Conservation (phyloP, 2,329 filamentous ascomycete species). For the Penicillium sp. region DNA sequence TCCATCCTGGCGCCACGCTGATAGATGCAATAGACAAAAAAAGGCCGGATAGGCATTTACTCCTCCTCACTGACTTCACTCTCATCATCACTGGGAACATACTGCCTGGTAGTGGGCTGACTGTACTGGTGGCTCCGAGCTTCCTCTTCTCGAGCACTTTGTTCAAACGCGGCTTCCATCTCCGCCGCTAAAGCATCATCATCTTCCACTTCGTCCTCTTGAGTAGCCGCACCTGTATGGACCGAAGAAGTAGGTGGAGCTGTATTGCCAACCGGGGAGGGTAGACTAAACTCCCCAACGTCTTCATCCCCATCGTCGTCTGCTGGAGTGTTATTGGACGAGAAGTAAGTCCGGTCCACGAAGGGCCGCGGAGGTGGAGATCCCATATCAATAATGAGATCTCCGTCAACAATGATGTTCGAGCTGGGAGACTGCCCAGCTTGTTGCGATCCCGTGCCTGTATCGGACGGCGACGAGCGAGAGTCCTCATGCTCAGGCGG, state of each 20-base stretch:
- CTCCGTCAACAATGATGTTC: conserved; percentile 50
- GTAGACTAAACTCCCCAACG: conserved; percentile 39
- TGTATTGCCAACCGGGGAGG: conserved; percentile 36
- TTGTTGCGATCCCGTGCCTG: conserved; percentile 34
- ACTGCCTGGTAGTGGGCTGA: conserved; percentile 31
- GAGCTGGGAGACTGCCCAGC: conserved; percentile 37
- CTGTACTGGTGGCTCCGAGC: conserved; percentile 39
- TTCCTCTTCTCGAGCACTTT: conserved; percentile 43
- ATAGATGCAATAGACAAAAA: conserved; percentile 12
- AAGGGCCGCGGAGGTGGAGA: conserved; percentile 46
- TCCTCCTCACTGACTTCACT: conserved; percentile 69
- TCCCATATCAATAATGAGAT: conserved; percentile 51
- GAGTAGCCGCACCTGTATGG: conserved; percentile 22
- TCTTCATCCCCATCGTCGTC: conserved; percentile 44
- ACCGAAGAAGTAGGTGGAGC: conserved; percentile 16
- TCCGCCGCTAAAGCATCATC: conserved; percentile 59
- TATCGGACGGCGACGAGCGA: conserved; percentile 35
- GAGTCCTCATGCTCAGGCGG: conserved; percentile 26
- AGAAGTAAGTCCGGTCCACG: conserved; percentile 45
- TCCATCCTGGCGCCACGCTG: conserved; percentile 12
- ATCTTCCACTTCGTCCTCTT: conserved; percentile 38
- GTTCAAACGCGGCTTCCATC: conserved; percentile 56
- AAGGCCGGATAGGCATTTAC: conserved; percentile 33
- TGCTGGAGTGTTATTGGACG: conserved; percentile 43
- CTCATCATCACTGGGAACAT: conserved; percentile 53